A percentile compares a stretch with the other conserved stretches of the same genome.
Evolutionary conservation across 1,284 basidiomycete genomes (phyloP).

Genomic region (Sporisorium reilianum): DNA sequence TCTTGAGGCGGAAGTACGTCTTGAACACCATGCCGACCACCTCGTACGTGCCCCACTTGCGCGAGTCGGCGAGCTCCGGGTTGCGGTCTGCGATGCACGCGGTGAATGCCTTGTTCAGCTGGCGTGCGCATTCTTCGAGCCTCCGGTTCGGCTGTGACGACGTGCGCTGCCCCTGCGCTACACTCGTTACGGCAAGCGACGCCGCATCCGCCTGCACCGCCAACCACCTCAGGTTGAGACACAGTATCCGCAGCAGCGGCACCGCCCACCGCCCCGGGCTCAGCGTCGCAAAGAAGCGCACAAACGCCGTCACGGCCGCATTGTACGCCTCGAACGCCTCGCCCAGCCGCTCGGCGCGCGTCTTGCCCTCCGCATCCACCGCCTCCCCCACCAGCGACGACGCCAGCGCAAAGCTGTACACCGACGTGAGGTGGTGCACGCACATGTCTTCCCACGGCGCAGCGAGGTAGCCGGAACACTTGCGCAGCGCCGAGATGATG

Average conservation of each 20-base stretch:
- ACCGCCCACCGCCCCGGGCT: conserved; percentile 62
- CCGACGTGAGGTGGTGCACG: conserved; percentile 36
- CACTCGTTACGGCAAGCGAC: no score
- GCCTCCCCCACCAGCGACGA: conserved; percentile 16
- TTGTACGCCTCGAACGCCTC: conserved; percentile 60
- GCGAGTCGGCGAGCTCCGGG: conserved; percentile 76
- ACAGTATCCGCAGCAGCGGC: conserved; percentile 54
- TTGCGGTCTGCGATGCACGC: conserved; percentile 86
- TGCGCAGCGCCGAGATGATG: conserved; percentile 42
- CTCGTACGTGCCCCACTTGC: conserved; percentile 93
- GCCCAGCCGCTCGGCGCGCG: conserved; percentile 30
- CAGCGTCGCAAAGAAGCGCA: conserved; percentile 55
- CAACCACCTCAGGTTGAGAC: conserved; percentile 57
- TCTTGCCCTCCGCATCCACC: conserved; percentile 41
- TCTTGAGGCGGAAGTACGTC: conserved; percentile 93
- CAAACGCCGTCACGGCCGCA: conserved; percentile 43
- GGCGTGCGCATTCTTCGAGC: conserved; percentile 90
- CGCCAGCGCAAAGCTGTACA: conserved; percentile 46
- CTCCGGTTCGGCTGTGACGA: conserved; percentile 70
- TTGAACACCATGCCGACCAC: conserved; percentile 92
- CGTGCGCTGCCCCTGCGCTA: conserved; percentile 1
- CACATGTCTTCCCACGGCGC: conserved; percentile 63
- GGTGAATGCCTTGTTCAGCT: conserved; percentile 91
- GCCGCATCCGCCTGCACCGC: conserved; percentile 52
- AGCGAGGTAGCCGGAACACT: conserved; percentile 50